Evolutionary conservation across 257 asterid species (phyloP), one percentile per base, ranked within the genome.

Genomic region (Osmanthus fragrans): DNA sequence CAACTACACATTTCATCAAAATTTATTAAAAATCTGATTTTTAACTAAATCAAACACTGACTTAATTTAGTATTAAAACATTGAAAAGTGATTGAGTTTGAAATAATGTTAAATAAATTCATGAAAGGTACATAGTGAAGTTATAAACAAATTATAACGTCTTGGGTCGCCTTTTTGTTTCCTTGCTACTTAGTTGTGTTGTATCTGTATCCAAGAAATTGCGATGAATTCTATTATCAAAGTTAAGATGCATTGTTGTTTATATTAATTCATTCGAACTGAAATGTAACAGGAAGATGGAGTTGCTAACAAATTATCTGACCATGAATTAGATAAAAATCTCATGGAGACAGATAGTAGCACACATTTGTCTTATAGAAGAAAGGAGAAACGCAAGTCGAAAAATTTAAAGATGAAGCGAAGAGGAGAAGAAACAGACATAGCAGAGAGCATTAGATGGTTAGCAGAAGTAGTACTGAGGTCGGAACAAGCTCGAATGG

Each of bases 391-490:
- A 40, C 15, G 76, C 72, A 86, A 81, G 72, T 54, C 86, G 0
- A 88, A 86, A 65, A 72, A 49, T 10, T 75, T 70, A 65, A 86
- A 80, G 81, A 56, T 60, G 42, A 82, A 81, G 85, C 88, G 90
- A 5, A 82, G 76, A 39, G 77, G 80, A 32, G 80, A 82, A 47
- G 73, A 84, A 39, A 79, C 86, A 83, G 92, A 81, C 21, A 73
- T 86, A 9, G 94, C 94, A 65, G 94, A 92, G 82, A 91, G 96
- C 89, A 86, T 92, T 13, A 76, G 94, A 30, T 85, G 93, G 91
- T 49, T 89, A 40, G 97, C 94, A 4, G 94, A 92, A 73, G 96
- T 88, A 70, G 87, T 91, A 67, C 89, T 89, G 81, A 80, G 94
- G 29, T 86, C 96, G 0, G 97, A 92, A 71, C 86, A 92, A 73